These are phyloP conservation scores for Podila clonocystis DNA, from an alignment of 192 early-diverging fungal species.

Conservation along the genomic window DNA sequence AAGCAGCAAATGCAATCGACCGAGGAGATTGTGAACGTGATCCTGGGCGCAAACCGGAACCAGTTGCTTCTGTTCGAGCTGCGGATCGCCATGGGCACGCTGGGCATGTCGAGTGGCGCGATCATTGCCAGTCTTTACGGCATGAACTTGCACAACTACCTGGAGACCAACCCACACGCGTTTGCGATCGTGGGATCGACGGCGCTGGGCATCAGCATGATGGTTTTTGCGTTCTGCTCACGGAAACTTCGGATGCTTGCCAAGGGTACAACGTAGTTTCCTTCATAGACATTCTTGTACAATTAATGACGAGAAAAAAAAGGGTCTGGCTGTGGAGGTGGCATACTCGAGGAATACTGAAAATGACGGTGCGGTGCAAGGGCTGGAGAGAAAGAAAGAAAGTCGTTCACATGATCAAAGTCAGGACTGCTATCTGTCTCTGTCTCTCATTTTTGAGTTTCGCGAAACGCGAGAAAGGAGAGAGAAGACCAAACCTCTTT, in stretches of 20 bases:
- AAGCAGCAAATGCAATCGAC: slow-evolving; percentile 79
- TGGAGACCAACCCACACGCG: slow-evolving; percentile 75
- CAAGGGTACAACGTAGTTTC: slow-evolving; percentile 28
- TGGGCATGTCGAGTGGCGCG: slow-evolving; percentile 78
- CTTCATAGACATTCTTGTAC: too few relatives aligned
- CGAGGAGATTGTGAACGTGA: slow-evolving; percentile 86
- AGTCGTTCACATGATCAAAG: too few relatives aligned
- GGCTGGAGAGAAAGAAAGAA: too few relatives aligned
- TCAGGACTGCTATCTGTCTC: neutral
- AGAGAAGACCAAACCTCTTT: neutral
- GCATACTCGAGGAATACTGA: too few relatives aligned
- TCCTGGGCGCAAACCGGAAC: slow-evolving; percentile 88
- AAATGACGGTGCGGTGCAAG: too few relatives aligned
- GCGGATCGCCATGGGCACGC: slow-evolving; percentile 80
- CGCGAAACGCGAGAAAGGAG: too few relatives aligned
- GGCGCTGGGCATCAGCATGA: slow-evolving; percentile 44
- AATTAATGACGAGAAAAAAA: too few relatives aligned
- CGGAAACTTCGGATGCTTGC: slow-evolving; percentile 36
- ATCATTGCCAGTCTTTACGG: slow-evolving; percentile 84
- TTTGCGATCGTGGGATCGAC: slow-evolving; percentile 69
- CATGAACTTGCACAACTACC: slow-evolving; percentile 86
- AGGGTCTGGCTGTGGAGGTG: too few relatives aligned
- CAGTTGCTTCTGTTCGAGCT: slow-evolving; percentile 87
- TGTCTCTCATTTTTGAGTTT: neutral
- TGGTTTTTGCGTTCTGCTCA: slow-evolving; percentile 46